Conservation (phyloP, 1,284 basidiomycete genomes). For the Sporisorium exsertum region DNA sequence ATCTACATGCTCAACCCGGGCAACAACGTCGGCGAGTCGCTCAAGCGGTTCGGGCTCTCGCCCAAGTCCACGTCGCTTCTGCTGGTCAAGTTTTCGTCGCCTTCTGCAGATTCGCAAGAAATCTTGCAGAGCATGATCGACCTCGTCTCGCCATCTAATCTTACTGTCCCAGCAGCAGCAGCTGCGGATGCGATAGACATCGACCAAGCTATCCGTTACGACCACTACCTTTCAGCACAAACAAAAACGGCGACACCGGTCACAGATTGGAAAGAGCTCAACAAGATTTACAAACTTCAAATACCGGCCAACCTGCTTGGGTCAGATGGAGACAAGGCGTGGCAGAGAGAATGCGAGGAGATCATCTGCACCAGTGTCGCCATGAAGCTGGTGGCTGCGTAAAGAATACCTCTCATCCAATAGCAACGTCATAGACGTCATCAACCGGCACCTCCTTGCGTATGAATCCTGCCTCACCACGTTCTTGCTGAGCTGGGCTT, state of each 20-base stretch:
- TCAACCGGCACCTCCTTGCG: neutral
- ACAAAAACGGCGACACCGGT: neutral
- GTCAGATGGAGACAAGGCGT: neutral
- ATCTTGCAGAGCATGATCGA: conserved; percentile 38
- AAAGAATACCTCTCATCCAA: neutral
- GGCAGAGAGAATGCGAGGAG: conserved; percentile 26
- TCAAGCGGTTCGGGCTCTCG: conserved; percentile 48
- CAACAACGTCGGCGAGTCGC: conserved; percentile 53
- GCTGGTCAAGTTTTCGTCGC: conserved; percentile 38
- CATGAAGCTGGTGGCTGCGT: conserved; percentile 51
- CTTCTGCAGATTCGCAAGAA: conserved; percentile 7
- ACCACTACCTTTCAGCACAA: neutral
- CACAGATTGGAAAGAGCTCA: conserved; percentile 54
- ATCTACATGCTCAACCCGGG: conserved; percentile 49
- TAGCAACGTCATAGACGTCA: neutral
- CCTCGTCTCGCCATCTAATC: conserved; percentile 20
- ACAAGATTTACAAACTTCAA: conserved; percentile 54
- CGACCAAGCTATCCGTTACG: conserved; percentile 31
- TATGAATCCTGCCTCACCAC: neutral
- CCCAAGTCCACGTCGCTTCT: conserved; percentile 36
- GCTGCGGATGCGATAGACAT: conserved; percentile 12
- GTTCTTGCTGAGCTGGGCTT: neutral
- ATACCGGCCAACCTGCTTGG: conserved; percentile 24
- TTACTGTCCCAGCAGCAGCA: conserved; percentile 10
- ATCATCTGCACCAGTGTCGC: conserved; percentile 51